phyloP scores from a whole-genome alignment of 371 early-diverging fungal genomes.

The Mortierella sp. region DNA sequence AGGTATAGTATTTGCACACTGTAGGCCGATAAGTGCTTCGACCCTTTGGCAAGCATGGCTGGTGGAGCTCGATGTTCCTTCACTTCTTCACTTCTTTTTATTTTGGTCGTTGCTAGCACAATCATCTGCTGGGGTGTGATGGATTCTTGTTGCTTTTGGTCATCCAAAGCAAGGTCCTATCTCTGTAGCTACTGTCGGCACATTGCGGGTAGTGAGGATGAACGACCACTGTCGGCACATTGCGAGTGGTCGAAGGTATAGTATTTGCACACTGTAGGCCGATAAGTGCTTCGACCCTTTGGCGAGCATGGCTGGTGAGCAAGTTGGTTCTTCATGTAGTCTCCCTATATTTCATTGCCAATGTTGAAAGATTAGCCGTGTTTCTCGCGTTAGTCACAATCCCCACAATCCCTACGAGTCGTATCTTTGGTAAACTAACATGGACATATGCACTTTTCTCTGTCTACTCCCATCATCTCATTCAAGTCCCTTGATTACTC shows the following conservation, averaged over 20 bases:
- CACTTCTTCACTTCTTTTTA: neutral
- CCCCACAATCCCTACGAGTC: neutral
- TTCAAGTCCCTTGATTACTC: no score
- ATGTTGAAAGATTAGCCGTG: neutral
- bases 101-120: neutral
- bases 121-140: slow-evolving; percentile 4
- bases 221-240: neutral
- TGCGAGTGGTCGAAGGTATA: slow-evolving; percentile 5
- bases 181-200: slow-evolving; percentile 5
- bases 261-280: slow-evolving; percentile 4
- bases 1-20: slow-evolving; percentile 5
- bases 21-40: slow-evolving; percentile 1
- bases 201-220: slow-evolving; percentile 1
- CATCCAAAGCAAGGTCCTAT: neutral
- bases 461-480: neutral
- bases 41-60: neutral
- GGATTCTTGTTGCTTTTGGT: slow-evolving; percentile 1
- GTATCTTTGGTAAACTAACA: no score
- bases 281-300: neutral
- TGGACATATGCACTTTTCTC: neutral
- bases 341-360: neutral
- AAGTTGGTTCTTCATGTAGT: neutral
- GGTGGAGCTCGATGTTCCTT: neutral
- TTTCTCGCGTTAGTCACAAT: neutral
- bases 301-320: neutral